A percentile compares a stretch with the other conserved stretches of the same genome.
These are phyloP conservation scores for Pestalotiopsis sp. DNA, from an alignment of 2,329 filamentous ascomycete species.

Conservation along the genomic window DNA sequence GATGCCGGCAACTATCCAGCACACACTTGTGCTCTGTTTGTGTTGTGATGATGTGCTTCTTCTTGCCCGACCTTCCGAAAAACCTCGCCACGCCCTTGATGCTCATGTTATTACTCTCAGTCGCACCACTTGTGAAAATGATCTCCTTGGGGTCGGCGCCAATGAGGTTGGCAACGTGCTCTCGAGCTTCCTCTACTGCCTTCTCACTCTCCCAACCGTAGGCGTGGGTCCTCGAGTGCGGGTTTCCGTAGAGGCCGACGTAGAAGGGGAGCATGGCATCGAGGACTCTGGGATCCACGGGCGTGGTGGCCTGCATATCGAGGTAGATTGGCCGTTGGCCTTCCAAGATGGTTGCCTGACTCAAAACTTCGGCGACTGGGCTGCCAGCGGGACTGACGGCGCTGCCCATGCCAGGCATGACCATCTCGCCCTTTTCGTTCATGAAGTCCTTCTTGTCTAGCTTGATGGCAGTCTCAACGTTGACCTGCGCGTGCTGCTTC, in stretches of 20 bases:
- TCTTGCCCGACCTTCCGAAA: slow-evolving; percentile 90
- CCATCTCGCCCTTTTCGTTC: slow-evolving; percentile 42
- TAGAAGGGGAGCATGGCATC: slow-evolving; percentile 97
- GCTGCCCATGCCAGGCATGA: slow-evolving; percentile 60
- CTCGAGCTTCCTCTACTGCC: slow-evolving; percentile 84
- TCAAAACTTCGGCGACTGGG: slow-evolving; percentile 83
- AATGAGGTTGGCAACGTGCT: slow-evolving; percentile 82
- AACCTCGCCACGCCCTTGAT: slow-evolving; percentile 98
- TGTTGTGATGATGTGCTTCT: slow-evolving; percentile 96
- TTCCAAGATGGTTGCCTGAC: slow-evolving; percentile 91
- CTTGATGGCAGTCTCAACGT: slow-evolving; percentile 80
- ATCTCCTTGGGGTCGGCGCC: slow-evolving; percentile 97
- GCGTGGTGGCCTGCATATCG: slow-evolving; percentile 97
- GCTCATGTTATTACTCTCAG: slow-evolving; percentile 99
- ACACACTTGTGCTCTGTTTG: slow-evolving; percentile 99
- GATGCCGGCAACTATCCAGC: slow-evolving; percentile 91
- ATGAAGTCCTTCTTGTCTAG: slow-evolving; percentile 84
- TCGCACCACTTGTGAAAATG: slow-evolving; percentile 97
- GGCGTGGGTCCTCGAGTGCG: slow-evolving; percentile 94
- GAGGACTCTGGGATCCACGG: slow-evolving; percentile 89
- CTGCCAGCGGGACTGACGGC: slow-evolving; percentile 73
- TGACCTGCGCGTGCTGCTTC: slow-evolving; percentile 78
- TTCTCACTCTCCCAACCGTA: slow-evolving; percentile 99
- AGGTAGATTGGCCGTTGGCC: slow-evolving; percentile 95
- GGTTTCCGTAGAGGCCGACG: slow-evolving; percentile 93